Percentiles rank a stretch among this genome's conserved stretches.
Conservation (phyloP, 768 basidiomycete species). For the Tylopilus plumbeoviolaceoides region DNA sequence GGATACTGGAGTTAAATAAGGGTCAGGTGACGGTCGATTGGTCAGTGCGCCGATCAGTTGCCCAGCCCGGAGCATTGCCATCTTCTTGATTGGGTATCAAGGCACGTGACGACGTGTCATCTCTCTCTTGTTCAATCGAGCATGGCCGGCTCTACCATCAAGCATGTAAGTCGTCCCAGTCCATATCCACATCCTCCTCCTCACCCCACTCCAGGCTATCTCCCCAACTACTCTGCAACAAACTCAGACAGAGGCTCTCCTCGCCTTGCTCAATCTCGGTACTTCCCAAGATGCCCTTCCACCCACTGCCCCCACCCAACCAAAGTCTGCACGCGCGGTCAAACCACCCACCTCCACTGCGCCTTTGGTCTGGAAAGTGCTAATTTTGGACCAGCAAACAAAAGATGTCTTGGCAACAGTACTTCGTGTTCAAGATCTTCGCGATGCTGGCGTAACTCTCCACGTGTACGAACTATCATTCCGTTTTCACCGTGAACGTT, state of each 20-base stretch:
- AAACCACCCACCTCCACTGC: slow-evolving; percentile 52
- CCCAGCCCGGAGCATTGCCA: too few relatives aligned
- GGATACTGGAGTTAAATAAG: too few relatives aligned
- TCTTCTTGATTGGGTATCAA: too few relatives aligned
- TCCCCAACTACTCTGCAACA: slow-evolving; percentile 71
- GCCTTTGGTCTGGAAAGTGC: slow-evolving; percentile 93
- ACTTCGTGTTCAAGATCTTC: slow-evolving; percentile 90
- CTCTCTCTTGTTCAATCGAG: slow-evolving; percentile 2
- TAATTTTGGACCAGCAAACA: slow-evolving; percentile 91
- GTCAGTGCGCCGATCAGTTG: neutral
- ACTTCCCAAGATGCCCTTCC: slow-evolving; percentile 34
- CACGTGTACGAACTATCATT: slow-evolving; percentile 72
- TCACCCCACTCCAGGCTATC: slow-evolving; percentile 36
- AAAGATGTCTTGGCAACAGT: slow-evolving; percentile 97
- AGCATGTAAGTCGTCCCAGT: slow-evolving; percentile 35
- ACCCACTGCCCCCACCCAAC: slow-evolving; percentile 6
- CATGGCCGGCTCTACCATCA: slow-evolving; percentile 45
- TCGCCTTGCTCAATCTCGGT: slow-evolving; percentile 85
- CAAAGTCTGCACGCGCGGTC: slow-evolving; percentile 36
- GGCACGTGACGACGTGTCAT: slow-evolving; percentile 16
- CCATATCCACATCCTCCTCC: neutral
- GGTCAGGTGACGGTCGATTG: neutral
- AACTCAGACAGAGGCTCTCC: slow-evolving; percentile 80
- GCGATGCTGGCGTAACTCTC: slow-evolving; percentile 94
- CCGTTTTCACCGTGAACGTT: neutral